Percentiles rank a stretch among this genome's conserved stretches.
phyloP scores from a whole-genome alignment of 495 filamentous ascomycete species.

The Tuber calosporum region DNA sequence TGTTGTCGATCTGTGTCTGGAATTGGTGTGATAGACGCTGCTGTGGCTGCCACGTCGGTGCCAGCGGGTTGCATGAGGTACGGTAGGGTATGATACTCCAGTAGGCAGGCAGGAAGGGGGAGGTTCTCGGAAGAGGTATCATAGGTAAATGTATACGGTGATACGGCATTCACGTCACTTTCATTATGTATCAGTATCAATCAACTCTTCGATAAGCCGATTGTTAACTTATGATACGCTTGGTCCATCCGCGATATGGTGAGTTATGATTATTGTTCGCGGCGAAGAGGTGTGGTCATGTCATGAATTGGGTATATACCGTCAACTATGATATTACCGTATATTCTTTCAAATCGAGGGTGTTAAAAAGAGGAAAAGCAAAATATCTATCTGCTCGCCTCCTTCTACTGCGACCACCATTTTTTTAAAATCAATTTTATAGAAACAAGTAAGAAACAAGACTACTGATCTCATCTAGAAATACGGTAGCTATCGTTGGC shows the following conservation, averaged over 20 bases:
- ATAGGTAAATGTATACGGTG: not conserved
- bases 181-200: no score
- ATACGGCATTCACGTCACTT: not conserved
- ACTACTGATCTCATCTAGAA: not conserved
- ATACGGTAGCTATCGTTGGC: not conserved
- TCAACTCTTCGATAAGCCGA: not conserved
- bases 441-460: not conserved
- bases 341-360: no score
- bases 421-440: not conserved
- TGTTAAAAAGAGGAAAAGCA: not conserved
- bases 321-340: no score
- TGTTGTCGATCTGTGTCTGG: not conserved
- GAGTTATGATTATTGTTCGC: not conserved
- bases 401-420: not conserved
- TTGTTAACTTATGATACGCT: not conserved
- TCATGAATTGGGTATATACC: no score
- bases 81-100: not conserved
- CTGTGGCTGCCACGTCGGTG: not conserved
- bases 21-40: not conserved
- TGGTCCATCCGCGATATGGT: not conserved
- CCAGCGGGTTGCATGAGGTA: not conserved
- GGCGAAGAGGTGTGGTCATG: no score
- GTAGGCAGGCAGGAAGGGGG: not conserved
- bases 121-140: not conserved
- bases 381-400: not conserved